Percentiles rank a stretch among this genome's conserved stretches.
Conservation (phyloP, 371 early-diverging fungal species). For the Rhizopus arrhizus region DNA sequence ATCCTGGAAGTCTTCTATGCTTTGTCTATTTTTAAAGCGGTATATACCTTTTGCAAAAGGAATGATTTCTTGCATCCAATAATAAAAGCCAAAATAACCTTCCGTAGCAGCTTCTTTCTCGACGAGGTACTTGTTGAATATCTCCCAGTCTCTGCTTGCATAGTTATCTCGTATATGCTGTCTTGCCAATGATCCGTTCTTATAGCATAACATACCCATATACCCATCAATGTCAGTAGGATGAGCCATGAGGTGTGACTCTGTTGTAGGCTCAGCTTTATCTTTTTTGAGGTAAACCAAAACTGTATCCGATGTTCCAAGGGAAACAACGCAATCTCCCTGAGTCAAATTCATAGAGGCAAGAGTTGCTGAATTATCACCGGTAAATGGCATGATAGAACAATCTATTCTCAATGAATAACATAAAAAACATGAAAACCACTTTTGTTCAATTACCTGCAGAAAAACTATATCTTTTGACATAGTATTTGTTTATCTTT, state of each 20-base stretch:
- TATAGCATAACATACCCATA: constrained; percentile 81
- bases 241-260: constrained; percentile 73
- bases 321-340: constrained; percentile 69
- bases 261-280: constrained; percentile 46
- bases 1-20: constrained; percentile 54
- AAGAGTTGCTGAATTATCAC: constrained; percentile 83
- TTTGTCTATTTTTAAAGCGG: constrained; percentile 58
- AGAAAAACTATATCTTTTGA: constrained; percentile 58
- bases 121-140: constrained; percentile 51
- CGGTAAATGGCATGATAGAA: constrained; percentile 71
- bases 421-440: neutral
- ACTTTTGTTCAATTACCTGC: constrained; percentile 41
- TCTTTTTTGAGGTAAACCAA: constrained; percentile 60
- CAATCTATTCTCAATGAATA: constrained; percentile 46
- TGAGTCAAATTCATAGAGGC: constrained; percentile 62
- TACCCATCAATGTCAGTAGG: constrained; percentile 64
- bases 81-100: constrained; percentile 68
- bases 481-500: constrained; percentile 49
- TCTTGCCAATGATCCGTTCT: constrained; percentile 81
- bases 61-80: constrained; percentile 74
- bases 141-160: constrained; percentile 58
- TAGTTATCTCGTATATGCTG: constrained; percentile 69
- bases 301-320: constrained; percentile 84
- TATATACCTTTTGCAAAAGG: constrained; percentile 72
- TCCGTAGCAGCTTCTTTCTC: constrained; percentile 25